Conservation (phyloP, 495 filamentous ascomycete species). For the Podospora pseudocomata region DNA sequence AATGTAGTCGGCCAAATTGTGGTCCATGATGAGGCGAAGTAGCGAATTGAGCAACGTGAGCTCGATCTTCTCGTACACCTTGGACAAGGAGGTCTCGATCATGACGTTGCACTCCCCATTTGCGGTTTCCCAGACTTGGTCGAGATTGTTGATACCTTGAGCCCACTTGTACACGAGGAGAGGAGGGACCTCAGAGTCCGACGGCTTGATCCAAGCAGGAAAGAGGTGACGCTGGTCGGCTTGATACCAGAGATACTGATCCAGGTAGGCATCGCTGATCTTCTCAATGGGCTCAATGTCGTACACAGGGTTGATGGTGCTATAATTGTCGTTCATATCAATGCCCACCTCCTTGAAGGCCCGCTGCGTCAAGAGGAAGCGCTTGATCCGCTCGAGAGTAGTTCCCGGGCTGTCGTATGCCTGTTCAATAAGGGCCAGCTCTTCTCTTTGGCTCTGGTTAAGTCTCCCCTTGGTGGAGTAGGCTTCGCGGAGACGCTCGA, state of each 20-base stretch:
- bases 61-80: constrained; percentile 99
- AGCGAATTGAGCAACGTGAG: constrained; percentile 91
- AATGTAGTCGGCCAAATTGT: constrained; percentile 99
- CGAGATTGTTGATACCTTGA: constrained; percentile 99
- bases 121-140: constrained; percentile 90
- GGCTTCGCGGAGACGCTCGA: constrained; percentile 90
- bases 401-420: constrained; percentile 98
- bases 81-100: constrained; percentile 96
- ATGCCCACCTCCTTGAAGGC: constrained; percentile 99
- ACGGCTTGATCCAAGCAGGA: constrained; percentile 98
- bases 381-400: constrained; percentile 93
- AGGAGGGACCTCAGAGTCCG: constrained; percentile 97
- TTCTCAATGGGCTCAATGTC: constrained; percentile 99
- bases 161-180: constrained; percentile 98
- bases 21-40: constrained; percentile 95
- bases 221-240: constrained; percentile 98
- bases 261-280: constrained; percentile 98
- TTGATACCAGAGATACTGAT: constrained; percentile 99
- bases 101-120: constrained; percentile 99
- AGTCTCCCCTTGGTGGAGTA: constrained; percentile 97
- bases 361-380: constrained; percentile 92
- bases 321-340: constrained; percentile 99
- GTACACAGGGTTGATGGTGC: constrained; percentile 97
- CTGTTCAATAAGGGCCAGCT: constrained; percentile 95
- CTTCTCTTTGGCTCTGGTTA: constrained; percentile 97